phyloP scores from a whole-genome alignment of 2,329 filamentous ascomycete genomes.

The Nothophaeocryptopus gaeumannii region DNA sequence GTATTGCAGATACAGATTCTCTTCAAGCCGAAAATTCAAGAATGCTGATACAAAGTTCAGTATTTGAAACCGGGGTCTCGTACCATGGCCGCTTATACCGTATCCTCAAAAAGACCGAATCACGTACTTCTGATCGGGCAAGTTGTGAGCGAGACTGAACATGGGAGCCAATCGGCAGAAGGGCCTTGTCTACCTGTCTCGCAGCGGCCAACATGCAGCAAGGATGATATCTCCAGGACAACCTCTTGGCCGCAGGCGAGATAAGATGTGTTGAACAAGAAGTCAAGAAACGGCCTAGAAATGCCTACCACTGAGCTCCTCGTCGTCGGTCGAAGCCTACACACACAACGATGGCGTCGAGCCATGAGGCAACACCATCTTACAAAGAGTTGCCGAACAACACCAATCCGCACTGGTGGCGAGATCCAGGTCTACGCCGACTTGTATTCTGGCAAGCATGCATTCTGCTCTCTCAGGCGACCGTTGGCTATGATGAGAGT shows the following conservation, averaged over 20 bases:
- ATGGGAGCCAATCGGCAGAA: too few relatives aligned
- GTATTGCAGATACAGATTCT: background rate
- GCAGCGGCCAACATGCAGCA: too few relatives aligned
- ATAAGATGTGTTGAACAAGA: background rate
- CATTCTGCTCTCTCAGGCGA: conserved; percentile 11
- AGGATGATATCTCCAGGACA: too few relatives aligned
- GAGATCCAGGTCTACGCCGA: conserved; percentile 19
- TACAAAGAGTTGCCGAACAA: conserved; percentile 23
- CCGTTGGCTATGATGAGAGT: conserved; percentile 10
- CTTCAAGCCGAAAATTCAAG: background rate
- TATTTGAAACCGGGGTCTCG: too few relatives aligned
- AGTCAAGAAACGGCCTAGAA: background rate
- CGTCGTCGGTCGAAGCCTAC: background rate
- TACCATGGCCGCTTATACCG: background rate
- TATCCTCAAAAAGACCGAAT: too few relatives aligned
- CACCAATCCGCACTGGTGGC: conserved; percentile 20
- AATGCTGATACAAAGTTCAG: background rate
- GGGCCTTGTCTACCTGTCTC: too few relatives aligned
- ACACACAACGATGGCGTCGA: background rate
- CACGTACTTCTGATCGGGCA: too few relatives aligned
- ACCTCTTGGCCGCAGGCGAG: background rate
- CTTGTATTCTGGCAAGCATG: conserved; percentile 5
- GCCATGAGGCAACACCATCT: background rate
- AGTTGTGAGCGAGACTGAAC: too few relatives aligned
- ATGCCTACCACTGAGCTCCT: background rate